phyloP scores from a whole-genome alignment of 108 stramenopile genomes.

The Chaetoceros muelleri region DNA sequence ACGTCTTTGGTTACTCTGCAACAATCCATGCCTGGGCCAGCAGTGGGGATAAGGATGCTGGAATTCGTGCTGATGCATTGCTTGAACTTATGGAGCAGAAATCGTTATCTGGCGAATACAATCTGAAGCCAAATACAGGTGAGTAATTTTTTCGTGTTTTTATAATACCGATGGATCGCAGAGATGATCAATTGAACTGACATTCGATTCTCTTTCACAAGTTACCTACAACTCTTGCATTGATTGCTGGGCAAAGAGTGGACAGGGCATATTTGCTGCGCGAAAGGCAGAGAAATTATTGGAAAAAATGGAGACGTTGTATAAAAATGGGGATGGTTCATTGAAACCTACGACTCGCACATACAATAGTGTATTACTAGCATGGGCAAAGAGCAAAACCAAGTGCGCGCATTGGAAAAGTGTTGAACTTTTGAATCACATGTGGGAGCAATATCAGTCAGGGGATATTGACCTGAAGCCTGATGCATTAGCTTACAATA shows the following conservation, averaged over 20 bases:
- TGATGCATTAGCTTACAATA: constrained; percentile 6
- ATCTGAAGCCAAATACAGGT: constrained; percentile 24
- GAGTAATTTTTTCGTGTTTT: not conserved
- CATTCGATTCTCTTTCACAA: constrained; percentile 1
- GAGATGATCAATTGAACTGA: no score
- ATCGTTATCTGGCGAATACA: constrained; percentile 10
- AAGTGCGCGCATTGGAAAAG: constrained; percentile 27
- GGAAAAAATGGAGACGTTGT: constrained; percentile 26
- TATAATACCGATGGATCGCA: no score
- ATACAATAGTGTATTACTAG: constrained; percentile 32
- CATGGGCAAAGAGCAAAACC: constrained; percentile 34
- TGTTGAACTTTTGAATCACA: constrained; percentile 24
- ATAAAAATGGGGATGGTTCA: constrained; percentile 1
- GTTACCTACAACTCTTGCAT: constrained; percentile 39
- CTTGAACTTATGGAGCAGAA: constrained; percentile 17
- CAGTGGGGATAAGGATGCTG: constrained; percentile 20
- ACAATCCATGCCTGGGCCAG: constrained; percentile 25
- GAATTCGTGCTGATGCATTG: constrained; percentile 20
- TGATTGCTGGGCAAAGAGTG: constrained; percentile 50
- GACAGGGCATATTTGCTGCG: constrained; percentile 29
- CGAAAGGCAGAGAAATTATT: constrained; percentile 36
- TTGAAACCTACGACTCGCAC: constrained; percentile 23
- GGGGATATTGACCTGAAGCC: not conserved
- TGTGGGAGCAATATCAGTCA: constrained; percentile 17
- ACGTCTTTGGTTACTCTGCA: constrained; percentile 36